phyloP scores from a whole-genome alignment of 148 eudicot genomes.

The Camellia sinensis region DNA sequence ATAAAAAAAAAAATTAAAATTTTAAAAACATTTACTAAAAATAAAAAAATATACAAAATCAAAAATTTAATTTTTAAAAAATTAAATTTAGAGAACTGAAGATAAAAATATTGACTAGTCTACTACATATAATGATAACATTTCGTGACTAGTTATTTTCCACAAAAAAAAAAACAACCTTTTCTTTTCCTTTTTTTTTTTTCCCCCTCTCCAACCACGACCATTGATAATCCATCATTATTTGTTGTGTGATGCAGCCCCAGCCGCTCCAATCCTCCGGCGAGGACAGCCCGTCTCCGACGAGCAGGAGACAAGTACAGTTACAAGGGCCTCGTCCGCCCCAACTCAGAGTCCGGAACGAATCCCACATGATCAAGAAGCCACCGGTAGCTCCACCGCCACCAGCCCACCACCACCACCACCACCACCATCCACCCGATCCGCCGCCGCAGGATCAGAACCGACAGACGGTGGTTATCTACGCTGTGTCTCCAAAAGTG shows the following conservation, averaged over 20 bases:
- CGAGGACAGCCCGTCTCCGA: constrained; percentile 36
- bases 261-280: constrained; percentile 24
- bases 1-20: too few relatives aligned
- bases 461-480: constrained; percentile 65
- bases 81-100: too few relatives aligned
- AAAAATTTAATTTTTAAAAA: too few relatives aligned
- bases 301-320: constrained; percentile 40
- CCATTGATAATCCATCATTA: background rate
- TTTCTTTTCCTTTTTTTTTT: background rate
- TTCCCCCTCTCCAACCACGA: background rate
- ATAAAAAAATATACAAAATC: too few relatives aligned
- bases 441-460: constrained; percentile 15
- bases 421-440: background rate
- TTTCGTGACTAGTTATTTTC: too few relatives aligned
- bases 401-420: background rate
- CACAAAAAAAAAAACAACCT: background rate
- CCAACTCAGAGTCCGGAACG: constrained; percentile 57
- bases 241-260: background rate
- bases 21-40: too few relatives aligned
- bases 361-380: constrained; percentile 58
- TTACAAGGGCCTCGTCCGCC: constrained; percentile 78
- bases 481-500: constrained; percentile 73
- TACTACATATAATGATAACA: too few relatives aligned
- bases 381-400: constrained; percentile 47
- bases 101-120: too few relatives aligned